Conservation (phyloP, 1,284 basidiomycete species). For the Trametes sp. region DNA sequence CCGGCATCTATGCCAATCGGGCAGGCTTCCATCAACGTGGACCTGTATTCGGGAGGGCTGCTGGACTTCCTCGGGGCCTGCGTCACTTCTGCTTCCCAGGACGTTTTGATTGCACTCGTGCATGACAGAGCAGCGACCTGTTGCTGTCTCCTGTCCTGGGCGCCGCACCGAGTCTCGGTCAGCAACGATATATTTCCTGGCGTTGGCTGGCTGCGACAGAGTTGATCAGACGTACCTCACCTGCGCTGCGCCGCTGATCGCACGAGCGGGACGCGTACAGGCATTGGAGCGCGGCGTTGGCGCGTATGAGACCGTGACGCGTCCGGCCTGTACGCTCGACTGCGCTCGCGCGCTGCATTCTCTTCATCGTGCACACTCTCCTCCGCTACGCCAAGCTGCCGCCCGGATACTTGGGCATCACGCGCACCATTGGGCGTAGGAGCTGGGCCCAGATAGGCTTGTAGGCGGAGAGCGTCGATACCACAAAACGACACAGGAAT, state of each 20-base stretch:
- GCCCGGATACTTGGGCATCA: neutral
- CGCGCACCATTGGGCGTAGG: neutral
- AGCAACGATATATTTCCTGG: too few relatives aligned
- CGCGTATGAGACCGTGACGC: neutral
- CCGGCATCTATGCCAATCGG: slow-evolving; percentile 8
- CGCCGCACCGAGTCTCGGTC: neutral
- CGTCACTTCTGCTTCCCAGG: slow-evolving; percentile 5
- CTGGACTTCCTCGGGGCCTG: neutral
- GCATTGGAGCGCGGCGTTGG: neutral
- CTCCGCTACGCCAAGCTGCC: neutral
- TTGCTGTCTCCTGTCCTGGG: neutral
- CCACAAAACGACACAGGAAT: slow-evolving; percentile 13
- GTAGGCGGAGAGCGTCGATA: neutral
- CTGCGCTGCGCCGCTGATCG: neutral
- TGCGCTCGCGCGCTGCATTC: neutral
- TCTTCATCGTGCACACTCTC: neutral
- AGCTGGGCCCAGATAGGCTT: neutral
- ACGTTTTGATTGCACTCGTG: neutral
- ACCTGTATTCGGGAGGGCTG: neutral
- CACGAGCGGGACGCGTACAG: neutral
- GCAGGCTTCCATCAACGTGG: neutral
- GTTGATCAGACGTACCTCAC: neutral
- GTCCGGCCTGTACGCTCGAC: neutral
- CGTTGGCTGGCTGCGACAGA: neutral
- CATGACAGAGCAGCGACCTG: neutral